These are phyloP conservation scores for Fusarium phyllophilum DNA, from an alignment of 2,329 filamentous ascomycete species.

Conservation along the genomic window DNA sequence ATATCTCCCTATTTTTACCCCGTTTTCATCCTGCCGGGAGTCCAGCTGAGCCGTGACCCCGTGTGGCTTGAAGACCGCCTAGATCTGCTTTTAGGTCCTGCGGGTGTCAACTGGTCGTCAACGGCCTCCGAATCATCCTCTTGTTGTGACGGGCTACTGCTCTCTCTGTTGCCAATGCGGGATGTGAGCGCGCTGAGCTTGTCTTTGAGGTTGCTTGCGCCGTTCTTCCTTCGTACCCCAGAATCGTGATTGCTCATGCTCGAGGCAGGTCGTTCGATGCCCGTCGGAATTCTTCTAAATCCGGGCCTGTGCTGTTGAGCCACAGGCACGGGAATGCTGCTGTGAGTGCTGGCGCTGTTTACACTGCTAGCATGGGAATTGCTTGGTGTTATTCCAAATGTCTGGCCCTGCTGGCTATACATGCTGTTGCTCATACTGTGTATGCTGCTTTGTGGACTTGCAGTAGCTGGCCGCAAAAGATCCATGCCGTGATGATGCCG, in stretches of 20 bases:
- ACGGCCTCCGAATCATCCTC: slow-evolving; percentile 36
- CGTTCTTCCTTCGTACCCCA: slow-evolving; percentile 44
- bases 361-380: slow-evolving; percentile 16
- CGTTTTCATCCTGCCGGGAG: slow-evolving; percentile 31
- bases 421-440: slow-evolving; percentile 36
- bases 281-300: slow-evolving; percentile 38
- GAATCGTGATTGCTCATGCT: slow-evolving; percentile 46
- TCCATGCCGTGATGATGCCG: slow-evolving; percentile 44
- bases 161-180: slow-evolving; percentile 41
- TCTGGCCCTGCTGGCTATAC: slow-evolving; percentile 17
- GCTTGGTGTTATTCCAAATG: slow-evolving; percentile 21
- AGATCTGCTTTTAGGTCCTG: slow-evolving; percentile 26
- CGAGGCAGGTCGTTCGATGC: slow-evolving; percentile 46
- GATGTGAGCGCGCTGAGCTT: slow-evolving; percentile 50
- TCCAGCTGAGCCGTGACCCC: slow-evolving; percentile 30
- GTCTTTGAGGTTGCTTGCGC: slow-evolving; percentile 48
- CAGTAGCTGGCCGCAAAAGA: slow-evolving; percentile 48
- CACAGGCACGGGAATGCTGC: slow-evolving; percentile 23
- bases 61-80: slow-evolving; percentile 36
- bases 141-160: slow-evolving; percentile 27
- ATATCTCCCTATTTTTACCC: slow-evolving; percentile 5
- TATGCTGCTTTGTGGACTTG: slow-evolving; percentile 43
- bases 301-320: slow-evolving; percentile 33
- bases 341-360: slow-evolving; percentile 31
- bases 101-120: slow-evolving; percentile 28